phyloP scores from a whole-genome alignment of 768 basidiomycete genomes.

The Amanita rubescens region DNA sequence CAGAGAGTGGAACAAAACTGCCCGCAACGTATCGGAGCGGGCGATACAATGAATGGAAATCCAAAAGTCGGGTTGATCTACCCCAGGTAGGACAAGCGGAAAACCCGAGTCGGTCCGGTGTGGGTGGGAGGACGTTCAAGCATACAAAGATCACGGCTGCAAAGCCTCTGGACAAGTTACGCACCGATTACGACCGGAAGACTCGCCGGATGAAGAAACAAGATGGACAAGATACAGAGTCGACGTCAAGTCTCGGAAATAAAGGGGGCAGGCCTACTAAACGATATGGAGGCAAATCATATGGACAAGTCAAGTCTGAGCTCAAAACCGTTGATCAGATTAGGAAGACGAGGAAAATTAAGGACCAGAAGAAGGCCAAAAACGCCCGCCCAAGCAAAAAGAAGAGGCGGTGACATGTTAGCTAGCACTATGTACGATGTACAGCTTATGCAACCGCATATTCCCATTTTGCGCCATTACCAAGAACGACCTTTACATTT shows the following conservation, averaged over 20 bases:
- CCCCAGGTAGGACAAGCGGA: slow-evolving; percentile 84
- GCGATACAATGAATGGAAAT: slow-evolving; percentile 92
- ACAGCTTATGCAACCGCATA: slow-evolving; percentile 39
- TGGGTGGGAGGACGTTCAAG: slow-evolving; percentile 57
- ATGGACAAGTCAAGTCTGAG: slow-evolving; percentile 67
- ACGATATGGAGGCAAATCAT: slow-evolving; percentile 52
- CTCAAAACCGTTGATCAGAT: slow-evolving; percentile 87
- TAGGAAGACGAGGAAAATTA: slow-evolving; percentile 58
- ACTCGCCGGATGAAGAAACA: slow-evolving; percentile 54
- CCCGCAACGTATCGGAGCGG: slow-evolving; percentile 92
- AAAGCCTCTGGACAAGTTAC: slow-evolving; percentile 73
- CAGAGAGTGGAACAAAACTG: slow-evolving; percentile 85
- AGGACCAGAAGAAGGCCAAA: slow-evolving; percentile 64
- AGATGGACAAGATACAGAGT: slow-evolving; percentile 27
- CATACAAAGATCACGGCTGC: slow-evolving; percentile 58
- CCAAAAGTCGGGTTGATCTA: slow-evolving; percentile 61
- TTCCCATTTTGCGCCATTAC: slow-evolving; percentile 75
- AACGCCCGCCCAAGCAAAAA: slow-evolving; percentile 66
- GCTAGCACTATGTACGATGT: not conserved
- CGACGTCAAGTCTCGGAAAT: slow-evolving; percentile 16
- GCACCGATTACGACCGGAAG: slow-evolving; percentile 71
- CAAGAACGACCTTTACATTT: slow-evolving; percentile 44
- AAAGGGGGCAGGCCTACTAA: slow-evolving; percentile 31
- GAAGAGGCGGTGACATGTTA: slow-evolving; percentile 34
- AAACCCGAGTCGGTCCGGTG: slow-evolving; percentile 26